Base-by-base conservation (phyloP, 345 rosid genomes). In the Microthlaspi erraticum region DNA sequence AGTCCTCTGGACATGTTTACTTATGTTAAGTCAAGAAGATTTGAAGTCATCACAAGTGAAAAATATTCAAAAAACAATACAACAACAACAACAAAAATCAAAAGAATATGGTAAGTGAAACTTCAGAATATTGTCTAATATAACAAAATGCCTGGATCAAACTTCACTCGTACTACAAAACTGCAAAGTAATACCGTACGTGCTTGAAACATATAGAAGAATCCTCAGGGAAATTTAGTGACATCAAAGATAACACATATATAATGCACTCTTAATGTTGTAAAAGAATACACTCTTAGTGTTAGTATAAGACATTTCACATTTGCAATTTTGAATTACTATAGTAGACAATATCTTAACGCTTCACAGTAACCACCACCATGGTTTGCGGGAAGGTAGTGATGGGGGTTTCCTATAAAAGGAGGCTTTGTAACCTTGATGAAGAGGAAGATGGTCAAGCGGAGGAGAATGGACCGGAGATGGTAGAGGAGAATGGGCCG, bases 281-380 rank as follows among this genome's bases (percentile, higher is more conserved):
- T 62, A 62, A 45, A 3, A 23, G 26, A 23, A 23, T 26, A 5
- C 29, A 26, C 29, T 26, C 29, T 26, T 48, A 36, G 10, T 44
- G 13, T 42, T 29, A 11, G 45, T 32, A 45, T 29, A 33, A 17
- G 68, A 63, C 17, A 45, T 6, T 26, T 26, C 29, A 26, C 29
- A 26, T 26, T 26, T 26, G 29, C 29, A 26, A 26, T 26, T 26
- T 26, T 45, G 6, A 14, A 14, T 31, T 3, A 29, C 7, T 33
- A 19, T 38, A 58, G 32, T 38, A 29, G 34, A 63, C 38, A 61
- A 11, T 34, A 43, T 64, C 33, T 37, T 37, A 29, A 38, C 12
- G 31, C 31, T 41, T 66, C 41, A 66, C 60, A 66, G 31, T 31
- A 66, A 66, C 71, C 71, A 66, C 71, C 71, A 41, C 71, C 71